Percentiles rank a stretch among this genome's conserved stretches.
Conservation (phyloP, 257 asterid species). For the Voacanga thouarsii region DNA sequence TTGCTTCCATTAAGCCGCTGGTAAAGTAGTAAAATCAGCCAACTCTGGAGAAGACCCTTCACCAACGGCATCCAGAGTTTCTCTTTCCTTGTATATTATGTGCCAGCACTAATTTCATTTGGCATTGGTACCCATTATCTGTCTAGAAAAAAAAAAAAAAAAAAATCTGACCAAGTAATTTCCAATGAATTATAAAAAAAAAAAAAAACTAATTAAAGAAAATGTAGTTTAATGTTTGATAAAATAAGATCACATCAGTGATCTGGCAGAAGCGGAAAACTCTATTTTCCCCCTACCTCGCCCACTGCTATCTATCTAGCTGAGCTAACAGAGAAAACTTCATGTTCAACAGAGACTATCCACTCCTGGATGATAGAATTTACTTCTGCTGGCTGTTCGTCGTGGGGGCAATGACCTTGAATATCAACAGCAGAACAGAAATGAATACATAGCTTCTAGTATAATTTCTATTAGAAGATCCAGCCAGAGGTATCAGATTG, state of each 20-base stretch:
- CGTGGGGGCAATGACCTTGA: constrained; percentile 96
- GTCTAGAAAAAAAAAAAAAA: too few relatives aligned
- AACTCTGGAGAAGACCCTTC: not conserved
- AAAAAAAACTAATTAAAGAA: too few relatives aligned
- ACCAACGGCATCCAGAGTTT: not conserved
- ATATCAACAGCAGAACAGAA: constrained; percentile 17
- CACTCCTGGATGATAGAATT: constrained; percentile 62
- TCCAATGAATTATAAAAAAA: too few relatives aligned
- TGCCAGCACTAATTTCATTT: too few relatives aligned
- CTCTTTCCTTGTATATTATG: too few relatives aligned
- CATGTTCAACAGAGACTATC: constrained; percentile 47
- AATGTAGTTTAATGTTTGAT: too few relatives aligned
- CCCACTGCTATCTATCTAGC: constrained; percentile 12
- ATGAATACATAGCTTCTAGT: not conserved
- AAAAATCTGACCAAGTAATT: too few relatives aligned
- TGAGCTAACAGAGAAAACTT: constrained; percentile 30
- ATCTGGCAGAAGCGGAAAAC: not conserved
- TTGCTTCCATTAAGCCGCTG: too few relatives aligned
- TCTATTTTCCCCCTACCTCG: not conserved
- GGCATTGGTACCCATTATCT: too few relatives aligned
- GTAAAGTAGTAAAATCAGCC: too few relatives aligned
- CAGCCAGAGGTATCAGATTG: constrained; percentile 5
- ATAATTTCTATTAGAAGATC: not conserved
- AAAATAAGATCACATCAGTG: not conserved
- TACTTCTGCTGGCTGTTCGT: constrained; percentile 80